phyloP scores from a whole-genome alignment of 257 asterid species.

The Paraleonurus japonicus region DNA sequence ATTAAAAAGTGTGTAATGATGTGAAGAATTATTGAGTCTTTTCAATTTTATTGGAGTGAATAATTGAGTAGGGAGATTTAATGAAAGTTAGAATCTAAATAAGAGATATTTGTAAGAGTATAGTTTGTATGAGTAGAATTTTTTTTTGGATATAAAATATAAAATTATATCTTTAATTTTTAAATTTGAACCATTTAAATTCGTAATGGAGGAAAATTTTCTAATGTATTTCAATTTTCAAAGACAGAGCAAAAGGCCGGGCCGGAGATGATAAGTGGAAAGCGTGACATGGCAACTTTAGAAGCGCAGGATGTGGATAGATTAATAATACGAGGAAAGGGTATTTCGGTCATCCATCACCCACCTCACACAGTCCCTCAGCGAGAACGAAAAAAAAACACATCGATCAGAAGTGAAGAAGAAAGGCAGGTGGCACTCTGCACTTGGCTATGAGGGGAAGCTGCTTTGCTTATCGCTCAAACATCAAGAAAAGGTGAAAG shows the following conservation, averaged over 20 bases:
- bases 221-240: no score
- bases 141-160: no score
- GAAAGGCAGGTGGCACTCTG: neutral
- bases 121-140: no score
- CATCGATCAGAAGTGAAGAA: neutral
- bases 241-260: neutral
- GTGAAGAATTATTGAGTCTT: no score
- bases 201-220: no score
- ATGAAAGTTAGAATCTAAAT: no score
- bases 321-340: neutral
- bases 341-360: neutral
- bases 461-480: conserved; percentile 31
- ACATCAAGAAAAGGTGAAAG: conserved; percentile 22
- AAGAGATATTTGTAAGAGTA: no score
- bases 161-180: no score
- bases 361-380: neutral
- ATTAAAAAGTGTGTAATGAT: no score
- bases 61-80: no score
- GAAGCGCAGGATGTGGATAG: conserved; percentile 2
- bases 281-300: conserved; percentile 11
- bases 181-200: no score
- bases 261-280: neutral
- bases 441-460: conserved; percentile 23
- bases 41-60: no score
- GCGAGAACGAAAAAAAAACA: neutral